Evolutionary conservation across 805 yeast species (phyloP), one percentile per base, ranked within the genome.

Genomic region (Pichia sporocuriosa): DNA sequence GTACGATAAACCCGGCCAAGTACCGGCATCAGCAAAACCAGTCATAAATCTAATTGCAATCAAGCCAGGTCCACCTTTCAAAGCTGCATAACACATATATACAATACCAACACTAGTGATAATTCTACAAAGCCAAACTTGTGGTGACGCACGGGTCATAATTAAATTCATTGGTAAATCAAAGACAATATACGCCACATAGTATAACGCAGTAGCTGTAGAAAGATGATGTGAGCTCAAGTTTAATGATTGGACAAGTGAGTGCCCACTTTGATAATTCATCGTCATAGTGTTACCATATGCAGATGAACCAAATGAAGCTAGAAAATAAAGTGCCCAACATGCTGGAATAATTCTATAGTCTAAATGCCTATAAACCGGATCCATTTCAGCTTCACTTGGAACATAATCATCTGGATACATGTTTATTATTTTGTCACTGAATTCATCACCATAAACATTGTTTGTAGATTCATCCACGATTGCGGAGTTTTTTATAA

Each of bases 1-100:
- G 62, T 85, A 86, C 19, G 87, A 77, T 81, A 86, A 69, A 9
- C 94, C 95, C 1, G 95, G 95, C 95, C 95, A 85, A 4, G 85
- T 77, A 32, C 95, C 95, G 10, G 95, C 93, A 39, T 85, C 85
- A 43, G 81, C 82, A 42, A 81, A 50, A 36, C 95, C 95, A 23
- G 82, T 72, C 43, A 86, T 69, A 44, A 85, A 77, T 49, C 94
- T 69, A 32, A 79, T 61, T 2, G 88, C 94, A 43, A 79, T 76
- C 24, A 86, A 65, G 5, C 90, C 90, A 8, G 70, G 54, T 4
- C 73, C 63, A 40, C 68, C 71, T n/a, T 56, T 46, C 43, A 84
- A 64, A 1, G 84, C 80, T 6, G 79, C 67, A 56, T 82, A 84
- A 57, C 94, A 87, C 1, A 84, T 58, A 54, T 83, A 84, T 1